A percentile compares a stretch with the other conserved stretches of the same genome.
These are phyloP conservation scores for Ogataea hybrid DNA, from an alignment of 1,139 yeast genomes.

Conservation along the genomic window DNA sequence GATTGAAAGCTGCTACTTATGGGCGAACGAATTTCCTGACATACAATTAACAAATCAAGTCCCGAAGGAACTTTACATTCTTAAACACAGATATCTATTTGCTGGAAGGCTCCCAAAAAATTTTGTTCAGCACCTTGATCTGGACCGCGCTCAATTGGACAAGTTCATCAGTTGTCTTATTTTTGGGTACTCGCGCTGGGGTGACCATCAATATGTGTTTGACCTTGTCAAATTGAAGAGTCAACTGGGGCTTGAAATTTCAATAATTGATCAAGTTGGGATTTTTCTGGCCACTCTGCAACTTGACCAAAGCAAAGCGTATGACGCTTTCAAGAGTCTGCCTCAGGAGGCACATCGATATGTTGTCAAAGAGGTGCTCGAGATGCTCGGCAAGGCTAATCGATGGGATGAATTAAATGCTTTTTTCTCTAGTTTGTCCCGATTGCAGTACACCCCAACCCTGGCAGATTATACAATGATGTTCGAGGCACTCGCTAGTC, in stretches of 20 bases:
- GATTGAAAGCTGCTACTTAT: conserved; percentile 9
- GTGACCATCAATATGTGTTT: conserved; percentile 15
- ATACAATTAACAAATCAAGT: background rate
- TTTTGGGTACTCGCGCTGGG: conserved; percentile 22
- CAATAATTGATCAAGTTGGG: conserved; percentile 14
- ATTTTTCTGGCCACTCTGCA: conserved; percentile 31
- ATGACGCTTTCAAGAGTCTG: background rate
- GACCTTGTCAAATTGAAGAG: background rate
- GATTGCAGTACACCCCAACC: conserved; percentile 22
- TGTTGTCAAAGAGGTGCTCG: background rate
- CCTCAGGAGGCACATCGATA: background rate
- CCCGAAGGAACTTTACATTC: conserved; percentile 10
- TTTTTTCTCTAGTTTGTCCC: conserved; percentile 63
- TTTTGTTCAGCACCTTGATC: conserved; percentile 1
- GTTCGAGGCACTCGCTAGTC: conserved; percentile 57
- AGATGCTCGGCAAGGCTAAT: conserved; percentile 47
- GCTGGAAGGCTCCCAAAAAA: conserved; percentile 3
- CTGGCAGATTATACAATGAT: conserved; percentile 49
- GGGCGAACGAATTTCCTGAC: conserved; percentile 5
- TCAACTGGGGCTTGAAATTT: background rate
- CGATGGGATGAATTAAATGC: conserved; percentile 61
- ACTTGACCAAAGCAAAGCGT: conserved; percentile 5
- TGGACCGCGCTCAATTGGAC: conserved; percentile 3
- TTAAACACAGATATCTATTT: conserved; percentile 12
- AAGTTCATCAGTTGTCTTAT: conserved; percentile 20